Evolutionary conservation across 495 filamentous ascomycete genomes (phyloP).

Genomic region (Pyrenopolyporus hunteri): DNA sequence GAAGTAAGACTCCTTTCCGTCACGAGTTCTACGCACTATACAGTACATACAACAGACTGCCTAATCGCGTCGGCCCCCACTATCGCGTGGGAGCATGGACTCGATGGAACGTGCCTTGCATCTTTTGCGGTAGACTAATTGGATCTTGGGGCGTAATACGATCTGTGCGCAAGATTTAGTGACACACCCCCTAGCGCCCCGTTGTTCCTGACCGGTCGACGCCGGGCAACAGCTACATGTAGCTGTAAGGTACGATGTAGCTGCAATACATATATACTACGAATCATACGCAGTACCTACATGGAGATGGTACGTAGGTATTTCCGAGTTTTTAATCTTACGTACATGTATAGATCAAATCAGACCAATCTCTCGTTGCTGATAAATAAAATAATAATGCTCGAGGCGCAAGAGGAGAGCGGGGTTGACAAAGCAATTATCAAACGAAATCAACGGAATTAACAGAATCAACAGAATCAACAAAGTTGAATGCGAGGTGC

Average conservation of each 20-base stretch:
- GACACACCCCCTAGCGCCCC: conserved; percentile 12
- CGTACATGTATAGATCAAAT: background rate
- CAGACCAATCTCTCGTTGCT: background rate
- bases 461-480: too few relatives aligned
- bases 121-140: conserved; percentile 15
- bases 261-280: background rate
- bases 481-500: background rate
- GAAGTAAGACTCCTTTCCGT: background rate
- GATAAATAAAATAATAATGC: too few relatives aligned
- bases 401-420: too few relatives aligned
- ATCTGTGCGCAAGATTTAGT: conserved; percentile 27
- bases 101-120: conserved; percentile 32
- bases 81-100: conserved; percentile 37
- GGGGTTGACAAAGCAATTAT: too few relatives aligned
- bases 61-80: conserved; percentile 31
- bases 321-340: background rate
- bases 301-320: background rate
- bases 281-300: background rate
- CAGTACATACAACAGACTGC: conserved; percentile 2
- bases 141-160: conserved; percentile 13
- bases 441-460: too few relatives aligned
- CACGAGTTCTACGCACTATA: conserved; percentile 3
- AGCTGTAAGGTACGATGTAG: conserved; percentile 22
- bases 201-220: background rate
- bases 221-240: background rate